Percentiles rank a stretch among this genome's conserved stretches.
Evolutionary conservation across 2,329 filamentous ascomycete species (phyloP).

Genomic region (Pleurostoma richardsiae): DNA sequence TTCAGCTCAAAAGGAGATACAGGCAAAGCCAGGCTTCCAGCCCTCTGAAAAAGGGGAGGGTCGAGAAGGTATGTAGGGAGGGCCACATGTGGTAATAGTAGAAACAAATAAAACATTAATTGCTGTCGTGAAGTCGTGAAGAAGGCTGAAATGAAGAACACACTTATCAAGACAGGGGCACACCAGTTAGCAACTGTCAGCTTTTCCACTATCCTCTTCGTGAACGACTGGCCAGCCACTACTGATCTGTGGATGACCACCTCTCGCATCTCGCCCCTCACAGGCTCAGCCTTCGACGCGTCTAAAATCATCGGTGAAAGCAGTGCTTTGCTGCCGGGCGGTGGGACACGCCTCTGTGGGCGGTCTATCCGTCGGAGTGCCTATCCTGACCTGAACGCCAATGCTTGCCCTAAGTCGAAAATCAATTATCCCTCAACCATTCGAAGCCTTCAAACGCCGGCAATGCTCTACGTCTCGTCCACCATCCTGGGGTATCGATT

Average conservation of each 20-base stretch:
- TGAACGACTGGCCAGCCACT: background rate
- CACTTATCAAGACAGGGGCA: background rate
- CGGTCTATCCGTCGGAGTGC: background rate
- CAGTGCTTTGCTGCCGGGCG: background rate
- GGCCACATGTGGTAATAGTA: too few species aligned
- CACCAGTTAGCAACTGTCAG: background rate
- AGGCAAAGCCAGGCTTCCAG: too few species aligned
- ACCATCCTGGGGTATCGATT: background rate
- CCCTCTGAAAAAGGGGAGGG: too few species aligned
- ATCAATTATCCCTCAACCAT: background rate
- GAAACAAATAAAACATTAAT: slow-evolving; percentile 2
- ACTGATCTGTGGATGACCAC: background rate
- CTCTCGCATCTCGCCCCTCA: background rate
- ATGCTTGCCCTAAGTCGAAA: background rate
- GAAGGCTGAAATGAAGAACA: background rate
- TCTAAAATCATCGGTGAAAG: background rate
- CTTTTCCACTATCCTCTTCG: background rate
- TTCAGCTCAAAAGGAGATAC: too few species aligned
- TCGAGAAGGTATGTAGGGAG: too few species aligned
- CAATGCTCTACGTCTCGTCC: background rate
- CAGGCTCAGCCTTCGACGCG: background rate
- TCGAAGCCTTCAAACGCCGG: background rate
- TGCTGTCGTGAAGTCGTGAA: slow-evolving; percentile 4
- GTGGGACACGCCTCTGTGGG: background rate
- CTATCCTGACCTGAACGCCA: background rate